These are phyloP conservation scores for Trichomonas tenax DNA, from an alignment of 208 protist species.

Conservation along the genomic window DNA sequence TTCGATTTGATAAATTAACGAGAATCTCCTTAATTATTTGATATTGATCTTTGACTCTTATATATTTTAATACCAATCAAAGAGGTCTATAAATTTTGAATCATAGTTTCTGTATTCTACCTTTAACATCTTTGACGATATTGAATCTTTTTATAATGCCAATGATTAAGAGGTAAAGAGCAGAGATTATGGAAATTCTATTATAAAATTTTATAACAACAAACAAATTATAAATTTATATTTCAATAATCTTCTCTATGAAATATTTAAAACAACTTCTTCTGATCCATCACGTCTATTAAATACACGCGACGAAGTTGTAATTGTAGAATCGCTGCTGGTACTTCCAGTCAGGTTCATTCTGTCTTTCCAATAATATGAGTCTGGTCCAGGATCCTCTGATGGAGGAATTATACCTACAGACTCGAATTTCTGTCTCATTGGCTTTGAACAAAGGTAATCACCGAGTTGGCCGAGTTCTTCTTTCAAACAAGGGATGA, in stretches of 20 bases:
- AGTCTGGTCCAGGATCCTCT: not conserved
- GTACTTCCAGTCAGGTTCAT: not conserved
- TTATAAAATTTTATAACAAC: too few relatives aligned
- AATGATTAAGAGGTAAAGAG: too few relatives aligned
- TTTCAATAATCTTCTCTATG: not conserved
- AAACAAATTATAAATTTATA: too few relatives aligned
- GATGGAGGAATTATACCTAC: not conserved
- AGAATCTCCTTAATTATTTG: too few relatives aligned
- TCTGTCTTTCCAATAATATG: not conserved
- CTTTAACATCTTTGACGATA: too few relatives aligned
- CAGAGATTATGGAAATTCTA: too few relatives aligned
- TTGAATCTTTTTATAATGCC: too few relatives aligned
- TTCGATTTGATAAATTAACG: too few relatives aligned
- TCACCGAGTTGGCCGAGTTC: not conserved
- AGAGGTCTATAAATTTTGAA: too few relatives aligned
- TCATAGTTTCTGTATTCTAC: too few relatives aligned
- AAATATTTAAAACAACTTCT: not conserved
- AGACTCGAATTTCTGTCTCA: not conserved
- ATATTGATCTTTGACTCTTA: too few relatives aligned
- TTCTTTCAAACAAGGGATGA: not conserved
- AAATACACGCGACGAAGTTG: not conserved
- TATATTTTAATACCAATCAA: too few relatives aligned
- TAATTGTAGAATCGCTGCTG: not conserved
- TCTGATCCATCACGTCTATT: not conserved
- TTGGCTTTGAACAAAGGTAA: not conserved